Conservation (phyloP, 352 stramenopile species). For the Phytopythium boreale region DNA sequence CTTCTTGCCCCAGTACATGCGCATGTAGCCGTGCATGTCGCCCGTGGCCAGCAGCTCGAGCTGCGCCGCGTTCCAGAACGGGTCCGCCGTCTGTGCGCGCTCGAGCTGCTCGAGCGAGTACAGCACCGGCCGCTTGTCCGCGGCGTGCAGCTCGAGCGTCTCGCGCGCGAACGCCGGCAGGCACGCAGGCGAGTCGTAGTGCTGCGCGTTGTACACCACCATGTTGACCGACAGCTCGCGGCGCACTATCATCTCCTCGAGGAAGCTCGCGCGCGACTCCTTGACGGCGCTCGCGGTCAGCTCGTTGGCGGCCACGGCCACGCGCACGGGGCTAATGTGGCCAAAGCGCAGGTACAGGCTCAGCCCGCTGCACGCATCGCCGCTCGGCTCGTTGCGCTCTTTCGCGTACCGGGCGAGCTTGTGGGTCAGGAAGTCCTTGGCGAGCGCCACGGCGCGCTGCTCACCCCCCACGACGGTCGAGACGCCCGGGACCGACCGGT, state of each 20-base stretch:
- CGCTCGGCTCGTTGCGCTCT: constrained; percentile 95
- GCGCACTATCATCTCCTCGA: constrained; percentile 97
- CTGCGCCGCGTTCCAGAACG: constrained; percentile 98
- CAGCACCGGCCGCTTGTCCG: constrained; percentile 84
- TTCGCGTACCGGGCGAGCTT: constrained; percentile 70
- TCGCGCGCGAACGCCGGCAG: constrained; percentile 90
- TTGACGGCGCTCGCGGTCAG: constrained; percentile 66
- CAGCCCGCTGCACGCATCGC: constrained; percentile 88
- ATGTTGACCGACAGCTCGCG: constrained; percentile 97
- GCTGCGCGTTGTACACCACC: constrained; percentile 93
- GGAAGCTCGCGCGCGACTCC: constrained; percentile 88
- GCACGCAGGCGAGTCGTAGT: constrained; percentile 95
- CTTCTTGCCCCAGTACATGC: constrained; percentile 99
- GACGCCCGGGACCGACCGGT: constrained; percentile 55
- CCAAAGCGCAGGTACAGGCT: constrained; percentile 95
- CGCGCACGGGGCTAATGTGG: constrained; percentile 70
- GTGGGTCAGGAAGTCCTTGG: constrained; percentile 88
- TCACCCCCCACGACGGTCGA: constrained; percentile 71
- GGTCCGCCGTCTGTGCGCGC: constrained; percentile 91
- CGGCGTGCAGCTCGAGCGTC: constrained; percentile 88
- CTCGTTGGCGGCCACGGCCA: constrained; percentile 58
- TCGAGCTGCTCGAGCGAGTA: constrained; percentile 94
- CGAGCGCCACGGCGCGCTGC: constrained; percentile 44
- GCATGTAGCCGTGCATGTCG: constrained; percentile 91
- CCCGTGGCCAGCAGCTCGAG: constrained; percentile 93